Base-by-base conservation (phyloP, 2,329 filamentous ascomycete genomes). In the Leptodontidium sp. region DNA sequence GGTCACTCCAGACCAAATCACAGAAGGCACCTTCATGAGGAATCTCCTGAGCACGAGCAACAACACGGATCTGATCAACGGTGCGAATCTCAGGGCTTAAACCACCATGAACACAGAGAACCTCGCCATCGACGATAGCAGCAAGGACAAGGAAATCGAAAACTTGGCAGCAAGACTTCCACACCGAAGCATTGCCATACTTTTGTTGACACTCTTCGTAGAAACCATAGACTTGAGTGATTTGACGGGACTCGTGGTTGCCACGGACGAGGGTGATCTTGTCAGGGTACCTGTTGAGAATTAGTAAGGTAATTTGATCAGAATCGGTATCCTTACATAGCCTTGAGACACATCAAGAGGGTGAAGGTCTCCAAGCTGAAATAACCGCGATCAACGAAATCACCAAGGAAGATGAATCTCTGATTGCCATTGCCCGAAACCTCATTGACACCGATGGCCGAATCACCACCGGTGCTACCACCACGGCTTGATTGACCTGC, bases 161-260 rank as follows among this genome's bases (percentile, higher is more conserved):
- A 53, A 93, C 89, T 79, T 93, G 90, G 75, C 90, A 93, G 79
- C 91, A 93, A 63, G 90, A 90, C 80, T 93, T 93, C 91, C 91
- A 93, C 65, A 93, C 91, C 40, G 89, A 91, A 7, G 91, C 90
- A 79, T 92, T 93, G 69, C 90, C 90, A 76, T 93, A 93, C 78
- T 93, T 93, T 74, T 90, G 88, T 74, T 91, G 86, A 77, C 91
- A 93, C 77, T 93, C 91, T 77, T 93, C 91, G 79, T 93, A 93
- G 79, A 93, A 93, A 38, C 91, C 91, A 78, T 93, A 93, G 15
- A 93, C 91, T 77, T 92, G 90, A 15, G 91, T 93, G 74, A 93
- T 93, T 78, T 93, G 91, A 55, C 91, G 88, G 52, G 90, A 92
- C 78, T 93, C 91, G 79, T 93, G 90, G 75, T 93, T 93, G 45